Conservation (phyloP, 169 alveolate species). For the Cryptosporidium baileyi region DNA sequence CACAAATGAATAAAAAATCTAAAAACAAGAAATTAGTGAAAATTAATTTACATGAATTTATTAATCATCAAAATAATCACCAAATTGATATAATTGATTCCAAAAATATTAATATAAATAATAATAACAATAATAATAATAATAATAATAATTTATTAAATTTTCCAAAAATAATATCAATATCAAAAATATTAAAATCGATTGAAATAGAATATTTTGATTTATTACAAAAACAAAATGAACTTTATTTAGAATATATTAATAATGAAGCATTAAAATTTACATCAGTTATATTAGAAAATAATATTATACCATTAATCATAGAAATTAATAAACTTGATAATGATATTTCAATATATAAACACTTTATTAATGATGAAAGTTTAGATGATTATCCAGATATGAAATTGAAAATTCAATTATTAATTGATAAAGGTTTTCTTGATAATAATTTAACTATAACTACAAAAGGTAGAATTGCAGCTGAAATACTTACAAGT, state of each 20-base stretch:
- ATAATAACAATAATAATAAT: neutral
- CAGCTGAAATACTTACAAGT: conserved; percentile 83
- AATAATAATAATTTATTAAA: neutral
- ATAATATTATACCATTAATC: neutral
- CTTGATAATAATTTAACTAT: conserved; percentile 81
- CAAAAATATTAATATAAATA: neutral
- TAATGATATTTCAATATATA: neutral
- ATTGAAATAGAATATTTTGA: conserved; percentile 56
- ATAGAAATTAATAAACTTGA: conserved; percentile 14
- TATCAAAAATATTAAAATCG: conserved; percentile 2
- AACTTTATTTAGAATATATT: neutral
- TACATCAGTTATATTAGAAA: neutral
- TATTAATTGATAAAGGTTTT: conserved; percentile 80
- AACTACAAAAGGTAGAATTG: conserved; percentile 86
- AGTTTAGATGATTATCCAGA: conserved; percentile 82
- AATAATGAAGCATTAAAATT: neutral
- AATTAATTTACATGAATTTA: conserved; percentile 28
- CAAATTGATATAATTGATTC: neutral
- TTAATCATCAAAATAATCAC: neutral
- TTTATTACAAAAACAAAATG: neutral
- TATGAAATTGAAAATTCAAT: conserved; percentile 81
- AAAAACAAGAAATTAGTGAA: conserved; percentile 5
- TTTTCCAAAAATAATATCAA: neutral
- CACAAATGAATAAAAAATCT: neutral
- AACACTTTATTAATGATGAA: conserved; percentile 77